These are phyloP conservation scores for Starmerella riodocensis DNA, from an alignment of 805 yeast species.

Conservation along the genomic window DNA sequence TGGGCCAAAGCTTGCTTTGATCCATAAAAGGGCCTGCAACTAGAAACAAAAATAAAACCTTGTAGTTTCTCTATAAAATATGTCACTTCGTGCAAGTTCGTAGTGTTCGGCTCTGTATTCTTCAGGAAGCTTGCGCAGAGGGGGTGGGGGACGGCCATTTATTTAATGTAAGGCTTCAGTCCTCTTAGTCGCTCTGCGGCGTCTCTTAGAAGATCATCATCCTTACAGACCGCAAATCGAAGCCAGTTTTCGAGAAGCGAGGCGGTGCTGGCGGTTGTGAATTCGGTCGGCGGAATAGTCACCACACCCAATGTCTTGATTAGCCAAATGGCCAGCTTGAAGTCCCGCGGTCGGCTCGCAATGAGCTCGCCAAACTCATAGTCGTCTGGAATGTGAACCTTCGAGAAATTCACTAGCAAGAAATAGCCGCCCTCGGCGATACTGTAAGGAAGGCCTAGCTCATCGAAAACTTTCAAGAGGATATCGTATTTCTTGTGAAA, in stretches of 20 bases:
- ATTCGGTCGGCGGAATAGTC: constrained; percentile 95
- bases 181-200: constrained; percentile 66
- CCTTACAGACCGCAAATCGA: constrained; percentile 94
- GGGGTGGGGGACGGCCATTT: too few relatives aligned
- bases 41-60: too few relatives aligned
- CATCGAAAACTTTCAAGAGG: constrained; percentile 68
- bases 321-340: constrained; percentile 82
- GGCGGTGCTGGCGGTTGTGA: constrained; percentile 58
- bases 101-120: too few relatives aligned
- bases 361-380: constrained; percentile 63
- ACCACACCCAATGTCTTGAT: constrained; percentile 88
- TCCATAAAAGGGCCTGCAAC: too few relatives aligned
- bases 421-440: constrained; percentile 89
- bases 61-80: too few relatives aligned
- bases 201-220: constrained; percentile 61
- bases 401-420: constrained; percentile 73
- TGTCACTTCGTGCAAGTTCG: too few relatives aligned
- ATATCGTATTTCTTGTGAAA: constrained; percentile 62
- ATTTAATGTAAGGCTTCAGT: constrained; percentile 46
- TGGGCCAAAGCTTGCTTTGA: constrained; percentile 76
- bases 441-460: constrained; percentile 78
- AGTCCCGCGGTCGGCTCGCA: constrained; percentile 61
- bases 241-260: constrained; percentile 68
- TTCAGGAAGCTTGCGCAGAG: too few relatives aligned
- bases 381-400: constrained; percentile 63